These are phyloP conservation scores for Thyridium curvatum DNA, from an alignment of 2,329 filamentous ascomycete genomes.

Conservation along the genomic window DNA sequence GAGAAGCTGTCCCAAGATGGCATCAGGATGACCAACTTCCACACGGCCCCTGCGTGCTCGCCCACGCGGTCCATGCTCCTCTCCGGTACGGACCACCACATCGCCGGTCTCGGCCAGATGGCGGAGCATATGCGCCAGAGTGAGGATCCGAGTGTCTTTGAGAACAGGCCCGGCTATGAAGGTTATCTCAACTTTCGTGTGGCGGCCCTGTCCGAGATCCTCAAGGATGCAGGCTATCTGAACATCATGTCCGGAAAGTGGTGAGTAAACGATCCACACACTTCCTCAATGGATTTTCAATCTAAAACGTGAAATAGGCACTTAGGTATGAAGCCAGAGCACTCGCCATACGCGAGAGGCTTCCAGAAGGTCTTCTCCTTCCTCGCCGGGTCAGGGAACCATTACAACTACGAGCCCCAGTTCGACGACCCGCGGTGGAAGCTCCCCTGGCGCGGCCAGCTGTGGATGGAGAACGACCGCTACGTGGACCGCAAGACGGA, in stretches of 20 bases:
- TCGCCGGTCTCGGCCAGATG: constrained; percentile 42
- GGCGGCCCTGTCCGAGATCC: constrained; percentile 49
- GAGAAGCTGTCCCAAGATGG: constrained; percentile 28
- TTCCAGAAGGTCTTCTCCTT: constrained; percentile 56
- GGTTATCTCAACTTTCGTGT: constrained; percentile 57
- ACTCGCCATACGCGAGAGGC: constrained; percentile 47
- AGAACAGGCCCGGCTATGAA: constrained; percentile 49
- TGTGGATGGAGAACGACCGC: constrained; percentile 27
- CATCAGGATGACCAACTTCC: constrained; percentile 58
- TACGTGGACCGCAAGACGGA: constrained; percentile 24
- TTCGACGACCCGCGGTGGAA: constrained; percentile 18
- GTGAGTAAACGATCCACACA: no score
- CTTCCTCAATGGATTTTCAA: constrained; percentile 26
- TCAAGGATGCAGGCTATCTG: constrained; percentile 51
- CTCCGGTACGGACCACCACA: constrained; percentile 57
- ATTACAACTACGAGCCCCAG: constrained; percentile 43
- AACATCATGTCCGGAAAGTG: constrained; percentile 53
- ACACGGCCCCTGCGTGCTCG: constrained; percentile 58
- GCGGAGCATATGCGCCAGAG: no score
- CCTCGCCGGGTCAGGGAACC: constrained; percentile 52
- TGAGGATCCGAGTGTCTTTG: no score
- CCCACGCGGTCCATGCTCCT: constrained; percentile 61
- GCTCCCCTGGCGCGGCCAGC: constrained; percentile 29
- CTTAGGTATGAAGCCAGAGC: constrained; percentile 51
- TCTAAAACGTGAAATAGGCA: constrained; percentile 21